A percentile compares a stretch with the other conserved stretches of the same genome.
Evolutionary conservation across 192 early-diverging fungal genomes (phyloP).

Genomic region (Rhizoclosmatium globosum): DNA sequence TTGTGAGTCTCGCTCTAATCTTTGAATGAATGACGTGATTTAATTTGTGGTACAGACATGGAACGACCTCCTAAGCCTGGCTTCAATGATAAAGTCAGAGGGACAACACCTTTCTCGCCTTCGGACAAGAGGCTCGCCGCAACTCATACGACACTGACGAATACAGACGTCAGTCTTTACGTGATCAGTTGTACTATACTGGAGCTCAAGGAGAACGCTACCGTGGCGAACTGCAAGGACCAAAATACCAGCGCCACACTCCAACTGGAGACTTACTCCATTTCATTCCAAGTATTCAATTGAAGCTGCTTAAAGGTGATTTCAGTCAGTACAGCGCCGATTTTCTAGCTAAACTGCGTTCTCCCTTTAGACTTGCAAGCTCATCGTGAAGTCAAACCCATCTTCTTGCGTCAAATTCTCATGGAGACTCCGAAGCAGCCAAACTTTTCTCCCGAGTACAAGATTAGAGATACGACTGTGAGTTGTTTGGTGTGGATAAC

Average conservation of each 20-base stretch:
- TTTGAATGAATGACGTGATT: not conserved
- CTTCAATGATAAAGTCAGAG: too few relatives aligned
- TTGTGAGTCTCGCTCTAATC: not conserved
- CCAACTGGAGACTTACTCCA: conserved; percentile 56
- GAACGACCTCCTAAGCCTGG: too few relatives aligned
- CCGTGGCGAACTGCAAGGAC: conserved; percentile 11
- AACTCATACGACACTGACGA: conserved; percentile 29
- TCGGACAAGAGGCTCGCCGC: conserved; percentile 10
- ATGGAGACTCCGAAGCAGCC: conserved; percentile 49
- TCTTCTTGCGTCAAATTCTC: conserved; percentile 54
- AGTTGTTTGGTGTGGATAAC: not conserved
- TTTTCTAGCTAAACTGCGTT: not conserved
- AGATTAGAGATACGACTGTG: conserved; percentile 44
- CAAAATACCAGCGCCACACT: conserved; percentile 10
- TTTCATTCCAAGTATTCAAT: conserved; percentile 64
- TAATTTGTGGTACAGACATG: conserved; percentile 12
- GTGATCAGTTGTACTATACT: conserved; percentile 34
- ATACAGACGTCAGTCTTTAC: conserved; percentile 17
- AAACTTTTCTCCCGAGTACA: conserved; percentile 46
- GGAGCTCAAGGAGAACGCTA: conserved; percentile 12
- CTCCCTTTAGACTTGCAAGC: conserved; percentile 54
- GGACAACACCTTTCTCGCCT: not conserved
- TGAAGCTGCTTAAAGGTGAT: conserved; percentile 66
- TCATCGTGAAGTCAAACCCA: conserved; percentile 57
- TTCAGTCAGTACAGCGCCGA: too few relatives aligned